Conservation (phyloP, 176 grass and related monocot genomes). For the Ananas comosus region DNA sequence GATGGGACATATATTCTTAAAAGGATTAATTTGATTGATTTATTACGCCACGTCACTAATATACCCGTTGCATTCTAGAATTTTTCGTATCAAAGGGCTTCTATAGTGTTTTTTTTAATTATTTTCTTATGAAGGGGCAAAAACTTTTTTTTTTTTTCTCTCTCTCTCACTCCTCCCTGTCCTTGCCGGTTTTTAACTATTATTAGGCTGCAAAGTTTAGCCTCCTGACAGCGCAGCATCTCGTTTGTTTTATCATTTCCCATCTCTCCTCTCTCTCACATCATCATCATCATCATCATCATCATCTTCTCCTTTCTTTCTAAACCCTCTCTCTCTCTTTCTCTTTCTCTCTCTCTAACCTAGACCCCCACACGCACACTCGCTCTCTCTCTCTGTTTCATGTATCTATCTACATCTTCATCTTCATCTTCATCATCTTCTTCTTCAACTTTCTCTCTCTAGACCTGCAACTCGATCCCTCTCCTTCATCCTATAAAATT, state of each 20-base stretch:
- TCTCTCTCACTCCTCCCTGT: background rate
- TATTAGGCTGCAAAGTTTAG: slow-evolving; percentile 9
- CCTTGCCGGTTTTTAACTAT: slow-evolving; percentile 19
- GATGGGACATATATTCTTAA: too few relatives aligned
- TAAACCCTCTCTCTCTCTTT: background rate
- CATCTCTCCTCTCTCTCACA: slow-evolving; percentile 6
- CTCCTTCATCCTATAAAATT: background rate
- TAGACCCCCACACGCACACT: background rate
- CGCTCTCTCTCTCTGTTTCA: background rate
- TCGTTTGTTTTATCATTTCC: slow-evolving; percentile 15
- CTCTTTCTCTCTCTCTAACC: background rate
- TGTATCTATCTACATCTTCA: background rate
- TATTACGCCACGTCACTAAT: too few relatives aligned
- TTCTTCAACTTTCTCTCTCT: background rate
- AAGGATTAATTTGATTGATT: too few relatives aligned
- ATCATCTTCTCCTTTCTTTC: background rate
- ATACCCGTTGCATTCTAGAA: too few relatives aligned
- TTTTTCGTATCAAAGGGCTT: too few relatives aligned
- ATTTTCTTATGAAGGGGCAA: background rate
- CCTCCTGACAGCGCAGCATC: slow-evolving; percentile 24
- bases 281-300: slow-evolving; percentile 6
- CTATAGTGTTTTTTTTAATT: background rate
- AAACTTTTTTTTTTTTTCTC: background rate
- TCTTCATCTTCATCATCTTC: background rate
- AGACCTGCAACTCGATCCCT: background rate